Conservation (phyloP, 805 yeast species). For the Metschnikowia gelsemii region DNA sequence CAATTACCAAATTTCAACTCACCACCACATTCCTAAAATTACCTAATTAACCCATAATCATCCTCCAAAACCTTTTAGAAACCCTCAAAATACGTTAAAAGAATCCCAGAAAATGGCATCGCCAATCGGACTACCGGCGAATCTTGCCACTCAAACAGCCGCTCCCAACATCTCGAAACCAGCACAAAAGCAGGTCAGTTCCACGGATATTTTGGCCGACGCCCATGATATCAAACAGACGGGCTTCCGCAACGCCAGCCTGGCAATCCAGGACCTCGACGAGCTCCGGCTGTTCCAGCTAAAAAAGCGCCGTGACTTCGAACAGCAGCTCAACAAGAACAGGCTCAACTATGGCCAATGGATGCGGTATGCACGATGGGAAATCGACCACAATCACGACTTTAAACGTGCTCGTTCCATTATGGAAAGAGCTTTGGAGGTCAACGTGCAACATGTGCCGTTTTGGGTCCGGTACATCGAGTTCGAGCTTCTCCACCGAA, state of each 20-base stretch:
- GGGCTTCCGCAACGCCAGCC: conserved; percentile 40
- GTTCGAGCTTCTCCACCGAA: conserved; percentile 66
- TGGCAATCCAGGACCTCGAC: conserved; percentile 67
- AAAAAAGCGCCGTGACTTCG: conserved; percentile 77
- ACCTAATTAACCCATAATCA: too few relatives aligned
- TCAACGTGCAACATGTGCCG: conserved; percentile 72
- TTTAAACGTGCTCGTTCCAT: conserved; percentile 77
- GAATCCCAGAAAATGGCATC: conserved; percentile 4
- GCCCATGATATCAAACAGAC: conserved; percentile 52
- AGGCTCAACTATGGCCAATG: conserved; percentile 82
- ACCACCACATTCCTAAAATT: too few relatives aligned
- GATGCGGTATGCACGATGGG: conserved; percentile 90
- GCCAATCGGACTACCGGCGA: conserved; percentile 16
- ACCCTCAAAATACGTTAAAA: neutral
- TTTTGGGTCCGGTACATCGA: conserved; percentile 85
- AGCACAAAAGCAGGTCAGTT: conserved; percentile 58
- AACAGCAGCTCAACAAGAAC: conserved; percentile 82
- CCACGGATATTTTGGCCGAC: conserved; percentile 61
- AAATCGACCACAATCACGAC: conserved; percentile 71
- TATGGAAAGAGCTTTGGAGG: conserved; percentile 82
- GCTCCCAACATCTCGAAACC: conserved; percentile 1
- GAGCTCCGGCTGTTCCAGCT: conserved; percentile 76
- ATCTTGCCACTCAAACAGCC: conserved; percentile 9
- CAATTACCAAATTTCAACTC: too few relatives aligned
- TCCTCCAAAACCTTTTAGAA: too few relatives aligned